Percentiles rank a stretch among this genome's conserved stretches.
Evolutionary conservation across 2,329 filamentous ascomycete genomes (phyloP).

Genomic region (Chaetomium olivaceum): DNA sequence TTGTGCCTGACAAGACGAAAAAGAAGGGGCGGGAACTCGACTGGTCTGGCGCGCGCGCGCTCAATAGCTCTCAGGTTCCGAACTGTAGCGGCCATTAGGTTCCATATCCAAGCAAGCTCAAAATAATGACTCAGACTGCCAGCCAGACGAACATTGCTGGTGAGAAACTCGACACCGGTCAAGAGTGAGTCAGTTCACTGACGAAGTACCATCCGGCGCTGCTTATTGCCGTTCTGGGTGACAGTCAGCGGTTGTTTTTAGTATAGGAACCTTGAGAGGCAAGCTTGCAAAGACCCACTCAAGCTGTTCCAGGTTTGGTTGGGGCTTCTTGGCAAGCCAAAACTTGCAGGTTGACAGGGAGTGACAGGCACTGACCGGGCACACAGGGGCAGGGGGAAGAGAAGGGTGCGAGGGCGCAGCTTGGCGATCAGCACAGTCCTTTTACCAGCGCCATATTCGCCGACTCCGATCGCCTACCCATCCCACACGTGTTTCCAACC

Average conservation of each 20-base stretch:
- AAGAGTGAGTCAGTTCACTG: too few species aligned
- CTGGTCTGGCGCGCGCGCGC: not conserved
- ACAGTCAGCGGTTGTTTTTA: not conserved
- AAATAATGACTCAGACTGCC: not conserved
- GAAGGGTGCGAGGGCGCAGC: not conserved
- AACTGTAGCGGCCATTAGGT: not conserved
- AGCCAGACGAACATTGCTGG: not conserved
- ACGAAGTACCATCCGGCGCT: not conserved
- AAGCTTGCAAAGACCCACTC: not conserved
- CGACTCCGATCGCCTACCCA: not conserved
- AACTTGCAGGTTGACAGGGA: not conserved
- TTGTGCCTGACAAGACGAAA: not conserved
- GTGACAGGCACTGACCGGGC: too few species aligned
- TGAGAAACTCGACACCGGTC: too few species aligned
- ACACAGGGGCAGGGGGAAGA: too few species aligned
- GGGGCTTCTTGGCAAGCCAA: not conserved
- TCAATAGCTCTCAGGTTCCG: not conserved
- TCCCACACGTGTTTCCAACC: constrained; percentile 24
- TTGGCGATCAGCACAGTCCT: constrained; percentile 6
- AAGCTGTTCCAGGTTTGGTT: constrained; percentile 11
- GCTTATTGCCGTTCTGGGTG: not conserved
- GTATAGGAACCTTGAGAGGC: not conserved
- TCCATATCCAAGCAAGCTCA: not conserved
- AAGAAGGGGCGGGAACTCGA: not conserved
- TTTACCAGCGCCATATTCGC: not conserved